phyloP scores from a whole-genome alignment of 2,329 filamentous ascomycete genomes.

The Westerdykella ornata region DNA sequence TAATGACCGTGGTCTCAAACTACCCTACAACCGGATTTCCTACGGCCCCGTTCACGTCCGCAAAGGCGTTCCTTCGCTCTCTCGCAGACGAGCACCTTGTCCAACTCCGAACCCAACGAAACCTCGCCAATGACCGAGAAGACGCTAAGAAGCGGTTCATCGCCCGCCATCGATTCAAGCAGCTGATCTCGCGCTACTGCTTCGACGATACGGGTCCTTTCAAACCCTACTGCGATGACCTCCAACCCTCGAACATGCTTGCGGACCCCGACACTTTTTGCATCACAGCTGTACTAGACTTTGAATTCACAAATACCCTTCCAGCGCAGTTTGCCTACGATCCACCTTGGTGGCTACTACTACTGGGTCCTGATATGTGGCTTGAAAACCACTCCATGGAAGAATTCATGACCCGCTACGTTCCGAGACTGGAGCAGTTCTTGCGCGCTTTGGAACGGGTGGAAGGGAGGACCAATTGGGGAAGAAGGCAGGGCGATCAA shows the following conservation, averaged over 20 bases:
- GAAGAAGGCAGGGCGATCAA: slow-evolving; percentile 8
- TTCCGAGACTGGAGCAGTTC: slow-evolving; percentile 36
- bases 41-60: slow-evolving; percentile 18
- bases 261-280: slow-evolving; percentile 31
- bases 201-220: slow-evolving; percentile 32
- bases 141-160: slow-evolving; percentile 22
- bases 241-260: slow-evolving; percentile 39
- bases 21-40: slow-evolving; percentile 28
- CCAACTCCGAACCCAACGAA: slow-evolving; percentile 19
- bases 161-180: slow-evolving; percentile 12
- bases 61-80: slow-evolving; percentile 14
- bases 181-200: slow-evolving; percentile 10
- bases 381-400: slow-evolving; percentile 16
- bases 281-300: slow-evolving; percentile 38
- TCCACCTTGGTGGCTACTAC: slow-evolving; percentile 39
- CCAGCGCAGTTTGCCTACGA: slow-evolving; percentile 37
- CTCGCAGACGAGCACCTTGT: slow-evolving; percentile 15
- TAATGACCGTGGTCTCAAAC: slow-evolving; percentile 14
- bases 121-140: slow-evolving; percentile 14
- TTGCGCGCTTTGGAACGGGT: slow-evolving; percentile 30
- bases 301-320: slow-evolving; percentile 41
- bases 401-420: slow-evolving; percentile 23
- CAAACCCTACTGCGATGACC: slow-evolving; percentile 38
- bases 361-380: slow-evolving; percentile 21
- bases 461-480: slow-evolving; percentile 10